Evolutionary conservation across 2,329 filamentous ascomycete genomes (phyloP).

Genomic region (Thyridium curvatum): DNA sequence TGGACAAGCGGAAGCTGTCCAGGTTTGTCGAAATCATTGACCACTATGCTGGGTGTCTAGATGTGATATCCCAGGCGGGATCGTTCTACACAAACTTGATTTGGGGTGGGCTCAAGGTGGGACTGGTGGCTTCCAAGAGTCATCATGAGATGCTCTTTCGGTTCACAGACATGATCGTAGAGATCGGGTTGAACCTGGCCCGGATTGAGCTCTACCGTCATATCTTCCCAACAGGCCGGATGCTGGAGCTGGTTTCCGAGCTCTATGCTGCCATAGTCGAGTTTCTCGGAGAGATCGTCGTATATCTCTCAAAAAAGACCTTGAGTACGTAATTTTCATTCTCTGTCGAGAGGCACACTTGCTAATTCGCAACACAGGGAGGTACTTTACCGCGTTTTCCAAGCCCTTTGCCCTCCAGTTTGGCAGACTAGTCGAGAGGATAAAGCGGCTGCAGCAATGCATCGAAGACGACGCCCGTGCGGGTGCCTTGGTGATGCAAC

Average conservation of each 20-base stretch:
- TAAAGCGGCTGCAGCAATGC: slow-evolving; percentile 7
- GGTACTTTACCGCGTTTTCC: slow-evolving; percentile 1
- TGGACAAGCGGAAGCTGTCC: slow-evolving; percentile 10
- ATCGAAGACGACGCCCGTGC: slow-evolving; percentile 11
- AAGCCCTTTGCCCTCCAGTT: slow-evolving; percentile 11
- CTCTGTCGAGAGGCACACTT: slow-evolving; percentile 1
- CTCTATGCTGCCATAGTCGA: slow-evolving; percentile 17
- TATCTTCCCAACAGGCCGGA: slow-evolving; percentile 15
- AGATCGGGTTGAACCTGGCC: slow-evolving; percentile 15
- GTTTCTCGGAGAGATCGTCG: slow-evolving; percentile 14
- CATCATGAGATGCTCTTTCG: slow-evolving; percentile 13
- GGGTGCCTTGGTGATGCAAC: slow-evolving; percentile 9
- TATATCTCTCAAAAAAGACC: slow-evolving; percentile 11
- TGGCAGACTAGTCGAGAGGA: slow-evolving; percentile 10
- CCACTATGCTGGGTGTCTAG: slow-evolving; percentile 16
- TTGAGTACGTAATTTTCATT: background rate
- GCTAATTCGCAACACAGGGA: slow-evolving; percentile 4
- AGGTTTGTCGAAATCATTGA: slow-evolving; percentile 14
- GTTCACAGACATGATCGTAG: slow-evolving; percentile 16
- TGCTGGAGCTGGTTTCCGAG: slow-evolving; percentile 16
- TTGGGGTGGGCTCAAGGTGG: slow-evolving; percentile 15
- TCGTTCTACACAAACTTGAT: slow-evolving; percentile 16
- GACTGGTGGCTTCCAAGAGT: slow-evolving; percentile 16
- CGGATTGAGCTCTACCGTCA: slow-evolving; percentile 14
- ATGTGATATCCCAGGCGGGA: slow-evolving; percentile 17